Evolutionary conservation across 768 basidiomycete genomes (phyloP).

Genomic region (Hygrophorus pudorinus): DNA sequence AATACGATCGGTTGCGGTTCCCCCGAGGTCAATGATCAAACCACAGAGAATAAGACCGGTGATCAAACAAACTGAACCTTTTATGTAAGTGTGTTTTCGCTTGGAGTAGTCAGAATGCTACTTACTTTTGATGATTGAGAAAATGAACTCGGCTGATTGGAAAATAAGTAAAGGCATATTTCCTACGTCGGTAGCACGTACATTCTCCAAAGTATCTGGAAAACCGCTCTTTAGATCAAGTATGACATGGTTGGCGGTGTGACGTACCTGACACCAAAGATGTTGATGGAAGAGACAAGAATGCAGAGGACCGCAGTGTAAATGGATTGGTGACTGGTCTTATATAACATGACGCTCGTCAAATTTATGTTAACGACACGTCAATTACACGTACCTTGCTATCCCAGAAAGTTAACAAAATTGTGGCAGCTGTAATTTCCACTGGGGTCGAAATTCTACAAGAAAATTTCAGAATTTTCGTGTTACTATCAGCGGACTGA

Average conservation of each 20-base stretch:
- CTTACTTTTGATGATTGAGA: slow-evolving; percentile 57
- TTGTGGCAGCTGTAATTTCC: slow-evolving; percentile 65
- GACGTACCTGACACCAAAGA: slow-evolving; percentile 56
- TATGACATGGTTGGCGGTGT: background rate
- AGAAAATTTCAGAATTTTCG: background rate
- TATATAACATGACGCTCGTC: slow-evolving; percentile 13
- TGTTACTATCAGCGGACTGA: background rate
- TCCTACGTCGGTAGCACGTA: slow-evolving; percentile 13
- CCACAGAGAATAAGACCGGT: slow-evolving; percentile 50
- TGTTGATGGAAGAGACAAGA: slow-evolving; percentile 50
- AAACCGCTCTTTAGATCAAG: slow-evolving; percentile 1
- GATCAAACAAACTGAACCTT: slow-evolving; percentile 40
- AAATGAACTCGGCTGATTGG: slow-evolving; percentile 49
- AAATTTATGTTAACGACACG: slow-evolving; percentile 1
- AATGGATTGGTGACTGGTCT: slow-evolving; percentile 37
- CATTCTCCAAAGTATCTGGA: slow-evolving; percentile 57
- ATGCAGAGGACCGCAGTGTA: slow-evolving; percentile 54
- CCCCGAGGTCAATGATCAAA: slow-evolving; percentile 69
- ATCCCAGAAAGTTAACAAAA: slow-evolving; percentile 70
- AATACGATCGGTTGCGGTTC: slow-evolving; percentile 56
- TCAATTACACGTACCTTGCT: slow-evolving; percentile 30
- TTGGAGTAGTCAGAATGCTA: background rate
- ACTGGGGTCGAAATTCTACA: slow-evolving; percentile 50
- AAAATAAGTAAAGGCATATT: slow-evolving; percentile 2
- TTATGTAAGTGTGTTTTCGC: background rate